Evolutionary conservation across 2,329 filamentous ascomycete genomes (phyloP).

Genomic region (Aspergillus sp.): DNA sequence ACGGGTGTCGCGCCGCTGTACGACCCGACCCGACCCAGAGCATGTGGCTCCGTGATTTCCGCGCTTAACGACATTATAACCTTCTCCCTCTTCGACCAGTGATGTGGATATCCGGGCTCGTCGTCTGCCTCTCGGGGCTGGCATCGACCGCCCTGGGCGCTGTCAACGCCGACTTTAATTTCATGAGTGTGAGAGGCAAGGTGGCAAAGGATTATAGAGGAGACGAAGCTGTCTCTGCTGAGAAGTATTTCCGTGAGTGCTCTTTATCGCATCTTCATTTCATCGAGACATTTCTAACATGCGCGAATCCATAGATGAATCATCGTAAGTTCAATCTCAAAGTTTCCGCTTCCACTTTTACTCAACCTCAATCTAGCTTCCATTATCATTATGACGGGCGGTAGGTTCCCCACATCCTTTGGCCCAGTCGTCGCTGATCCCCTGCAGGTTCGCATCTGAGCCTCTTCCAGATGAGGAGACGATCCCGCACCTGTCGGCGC

Average conservation of each 20-base stretch:
- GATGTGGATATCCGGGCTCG: conserved; percentile 18
- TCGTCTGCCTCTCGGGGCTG: conserved; percentile 19
- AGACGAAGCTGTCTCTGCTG: conserved; percentile 35
- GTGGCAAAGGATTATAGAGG: conserved; percentile 41
- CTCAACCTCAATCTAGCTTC: conserved; percentile 36
- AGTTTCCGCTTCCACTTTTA: conserved; percentile 1
- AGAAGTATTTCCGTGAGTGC: conserved; percentile 52
- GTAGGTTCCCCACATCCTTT: conserved; percentile 14
- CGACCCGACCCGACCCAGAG: background rate
- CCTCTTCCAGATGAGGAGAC: conserved; percentile 48
- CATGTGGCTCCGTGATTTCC: background rate
- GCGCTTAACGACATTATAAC: background rate
- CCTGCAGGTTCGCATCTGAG: conserved; percentile 46
- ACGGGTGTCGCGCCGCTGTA: background rate
- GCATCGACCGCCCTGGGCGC: conserved; percentile 12
- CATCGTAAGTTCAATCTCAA: conserved; percentile 31
- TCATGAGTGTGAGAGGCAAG: conserved; percentile 41
- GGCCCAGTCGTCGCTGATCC: conserved; percentile 12
- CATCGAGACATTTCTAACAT: background rate
- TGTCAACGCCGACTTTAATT: conserved; percentile 37
- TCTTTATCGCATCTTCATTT: background rate
- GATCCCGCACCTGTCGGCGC: conserved; percentile 46
- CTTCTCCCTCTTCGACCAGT: background rate
- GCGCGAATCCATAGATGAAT: conserved; percentile 38
- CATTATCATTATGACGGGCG: conserved; percentile 56